Percentiles rank a stretch among this genome's conserved stretches.
Conservation (phyloP, 2,329 filamentous ascomycete genomes). For the Trichocomaceae sp. region DNA sequence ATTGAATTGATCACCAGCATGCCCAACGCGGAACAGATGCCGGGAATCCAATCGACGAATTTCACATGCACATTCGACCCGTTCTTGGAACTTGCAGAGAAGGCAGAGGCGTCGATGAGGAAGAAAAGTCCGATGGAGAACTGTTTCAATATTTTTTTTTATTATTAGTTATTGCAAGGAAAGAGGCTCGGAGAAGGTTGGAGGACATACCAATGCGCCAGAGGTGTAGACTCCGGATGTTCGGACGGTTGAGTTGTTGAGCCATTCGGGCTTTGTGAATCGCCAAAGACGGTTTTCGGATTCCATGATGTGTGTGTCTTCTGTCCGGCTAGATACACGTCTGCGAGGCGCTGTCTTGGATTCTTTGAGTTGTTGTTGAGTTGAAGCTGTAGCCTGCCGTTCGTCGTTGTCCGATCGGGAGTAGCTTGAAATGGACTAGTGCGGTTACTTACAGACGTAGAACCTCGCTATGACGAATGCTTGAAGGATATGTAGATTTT, state of each 20-base stretch:
- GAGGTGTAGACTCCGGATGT: constrained; percentile 61
- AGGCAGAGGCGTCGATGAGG: constrained; percentile 60
- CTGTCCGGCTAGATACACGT: background rate
- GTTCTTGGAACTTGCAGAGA: constrained; percentile 56
- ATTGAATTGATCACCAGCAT: constrained; percentile 69
- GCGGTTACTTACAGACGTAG: background rate
- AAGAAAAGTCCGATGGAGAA: constrained; percentile 65
- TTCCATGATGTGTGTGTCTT: constrained; percentile 25
- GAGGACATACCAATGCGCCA: constrained; percentile 54
- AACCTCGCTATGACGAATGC: too few relatives aligned
- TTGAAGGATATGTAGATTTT: too few relatives aligned
- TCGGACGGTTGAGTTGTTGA: constrained; percentile 58
- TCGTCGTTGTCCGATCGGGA: background rate
- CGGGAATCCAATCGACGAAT: constrained; percentile 66
- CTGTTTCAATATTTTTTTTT: constrained; percentile 32
- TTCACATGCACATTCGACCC: constrained; percentile 58
- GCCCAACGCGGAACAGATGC: constrained; percentile 61
- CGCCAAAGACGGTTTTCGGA: constrained; percentile 57
- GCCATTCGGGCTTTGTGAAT: constrained; percentile 60
- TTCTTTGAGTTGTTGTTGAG: background rate
- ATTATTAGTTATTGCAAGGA: background rate
- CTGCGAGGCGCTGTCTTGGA: background rate
- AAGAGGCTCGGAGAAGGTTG: constrained; percentile 9
- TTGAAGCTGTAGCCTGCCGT: background rate
- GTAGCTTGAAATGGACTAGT: background rate